Base-by-base conservation (phyloP, 106 monocot species). In the Acanthochlamys bracteata region DNA sequence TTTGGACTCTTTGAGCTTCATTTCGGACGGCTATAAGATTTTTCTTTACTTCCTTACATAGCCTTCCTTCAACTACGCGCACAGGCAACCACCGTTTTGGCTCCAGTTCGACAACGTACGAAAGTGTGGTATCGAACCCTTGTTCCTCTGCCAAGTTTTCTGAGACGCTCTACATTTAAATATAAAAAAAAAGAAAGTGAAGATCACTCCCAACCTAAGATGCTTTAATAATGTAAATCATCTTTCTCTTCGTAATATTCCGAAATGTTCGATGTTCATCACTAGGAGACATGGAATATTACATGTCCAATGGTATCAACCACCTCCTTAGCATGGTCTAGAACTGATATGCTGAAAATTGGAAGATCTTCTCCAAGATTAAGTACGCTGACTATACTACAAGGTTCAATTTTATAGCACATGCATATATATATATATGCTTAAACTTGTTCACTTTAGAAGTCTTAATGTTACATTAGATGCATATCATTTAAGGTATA, bases 41-140 rank as follows among this genome's bases (percentile, higher is more conserved):
- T 12, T 15, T 72, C 78, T 82, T 86, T 8, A 96, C 66, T 62
- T 96, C 90, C 45, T 47, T 87, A 54, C 87, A 75, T 52, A 95
- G 20, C 67, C 82, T 90, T 54, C 90, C 86, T 80, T 90, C 95
- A 61, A 96, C 66, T 20, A 96, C 71, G 42, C 69, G 75, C 22
- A 90, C 86, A 20, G 95, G 95, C 21, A 96, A 63, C 95, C 86
- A 84, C 10, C 84, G 69, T 69, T 90, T 96, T 10, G 95, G 95
- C 53, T 90, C 90, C 62, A 90, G 64, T 52, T 90, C 87, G 57
- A 96, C 84, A 24, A 57, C 20, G 67, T 90, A 96, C 4, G 80
- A 78, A 53, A 90, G 76, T 43, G 73, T 71, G 14, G 84, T 96
- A 47, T 25, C 64, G 45, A 75, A 76, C 51, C 78, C 82, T 69